A percentile compares a stretch with the other conserved stretches of the same genome.
Conservation (phyloP, 805 yeast species). For the Candida boidinii region DNA sequence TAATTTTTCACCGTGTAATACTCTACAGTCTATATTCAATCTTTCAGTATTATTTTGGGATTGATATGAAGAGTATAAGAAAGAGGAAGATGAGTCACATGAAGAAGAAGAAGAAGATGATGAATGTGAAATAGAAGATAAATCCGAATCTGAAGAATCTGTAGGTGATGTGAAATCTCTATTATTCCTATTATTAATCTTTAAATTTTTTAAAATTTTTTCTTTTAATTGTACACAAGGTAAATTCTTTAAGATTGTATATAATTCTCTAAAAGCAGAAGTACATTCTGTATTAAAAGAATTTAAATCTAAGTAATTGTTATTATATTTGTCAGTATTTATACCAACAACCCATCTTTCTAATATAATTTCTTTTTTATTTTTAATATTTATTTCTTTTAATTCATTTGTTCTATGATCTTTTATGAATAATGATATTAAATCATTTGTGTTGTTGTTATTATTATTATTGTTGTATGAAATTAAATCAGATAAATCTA, state of each 20-base stretch:
- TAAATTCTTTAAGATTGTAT: conserved; percentile 54
- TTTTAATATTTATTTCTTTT: conserved; percentile 31
- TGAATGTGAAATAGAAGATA: too few species aligned
- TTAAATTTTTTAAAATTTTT: too few species aligned
- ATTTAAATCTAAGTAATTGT: conserved; percentile 46
- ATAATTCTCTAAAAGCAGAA: conserved; percentile 64
- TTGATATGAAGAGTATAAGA: too few species aligned
- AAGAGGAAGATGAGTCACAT: too few species aligned
- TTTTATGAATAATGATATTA: conserved; percentile 15
- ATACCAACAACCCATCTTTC: conserved; percentile 92
- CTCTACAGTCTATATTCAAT: conserved; percentile 46
- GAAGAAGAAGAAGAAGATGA: too few species aligned
- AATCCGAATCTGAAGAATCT: too few species aligned
- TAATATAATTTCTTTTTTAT: conserved; percentile 77
- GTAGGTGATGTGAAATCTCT: too few species aligned
- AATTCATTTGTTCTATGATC: conserved; percentile 1
- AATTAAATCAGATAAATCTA: conserved; percentile 19
- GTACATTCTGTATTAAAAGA: conserved; percentile 67
- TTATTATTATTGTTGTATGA: too few species aligned
- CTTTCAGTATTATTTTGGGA: conserved; percentile 12
- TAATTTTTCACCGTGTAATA: conserved; percentile 71
- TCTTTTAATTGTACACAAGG: too few species aligned
- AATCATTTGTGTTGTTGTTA: not conserved
- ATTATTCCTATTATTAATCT: too few species aligned
- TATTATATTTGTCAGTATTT: conserved; percentile 37